Percentiles rank a stretch among this genome's conserved stretches.
Evolutionary conservation across 352 stramenopile species (phyloP).

Genomic region (Phytophthora pseudosyringae): DNA sequence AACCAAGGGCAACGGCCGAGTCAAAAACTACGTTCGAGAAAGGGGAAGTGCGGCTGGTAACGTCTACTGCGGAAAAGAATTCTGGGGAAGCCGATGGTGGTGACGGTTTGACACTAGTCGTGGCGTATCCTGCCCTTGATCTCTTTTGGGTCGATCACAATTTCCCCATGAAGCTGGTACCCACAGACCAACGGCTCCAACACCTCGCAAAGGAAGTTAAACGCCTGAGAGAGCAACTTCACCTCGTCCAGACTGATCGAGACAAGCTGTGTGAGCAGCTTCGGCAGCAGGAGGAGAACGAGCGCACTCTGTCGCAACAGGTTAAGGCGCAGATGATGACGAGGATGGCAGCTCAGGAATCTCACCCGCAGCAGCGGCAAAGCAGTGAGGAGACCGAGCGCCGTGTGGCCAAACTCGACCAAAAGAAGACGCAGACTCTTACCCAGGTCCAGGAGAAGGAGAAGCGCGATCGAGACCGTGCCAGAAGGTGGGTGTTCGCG

Average conservation of each 20-base stretch:
- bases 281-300: conserved; percentile 32
- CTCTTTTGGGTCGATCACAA: conserved; percentile 42
- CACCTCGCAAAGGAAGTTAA: conserved; percentile 27
- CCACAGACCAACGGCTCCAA: conserved; percentile 12
- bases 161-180: conserved; percentile 40
- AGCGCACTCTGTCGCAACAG: conserved; percentile 14
- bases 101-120: conserved; percentile 30
- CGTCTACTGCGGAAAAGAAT: conserved; percentile 25
- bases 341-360: conserved; percentile 9
- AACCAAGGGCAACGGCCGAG: conserved; percentile 21
- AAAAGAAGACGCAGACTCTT: conserved; percentile 11
- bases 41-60: conserved; percentile 39
- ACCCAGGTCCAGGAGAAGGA: conserved; percentile 11
- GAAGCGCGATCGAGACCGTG: conserved; percentile 20
- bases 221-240: conserved; percentile 17
- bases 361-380: background rate
- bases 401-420: conserved; percentile 16
- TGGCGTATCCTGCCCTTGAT: conserved; percentile 48
- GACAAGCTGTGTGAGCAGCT: conserved; percentile 34
- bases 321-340: conserved; percentile 18
- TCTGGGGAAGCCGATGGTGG: conserved; percentile 2
- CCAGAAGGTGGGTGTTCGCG: conserved; percentile 30
- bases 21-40: conserved; percentile 36
- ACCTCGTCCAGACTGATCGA: conserved; percentile 14
- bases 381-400: conserved; percentile 19